Base-by-base conservation (phyloP, 192 early-diverging fungal species). In the Coemansia interrupta region DNA sequence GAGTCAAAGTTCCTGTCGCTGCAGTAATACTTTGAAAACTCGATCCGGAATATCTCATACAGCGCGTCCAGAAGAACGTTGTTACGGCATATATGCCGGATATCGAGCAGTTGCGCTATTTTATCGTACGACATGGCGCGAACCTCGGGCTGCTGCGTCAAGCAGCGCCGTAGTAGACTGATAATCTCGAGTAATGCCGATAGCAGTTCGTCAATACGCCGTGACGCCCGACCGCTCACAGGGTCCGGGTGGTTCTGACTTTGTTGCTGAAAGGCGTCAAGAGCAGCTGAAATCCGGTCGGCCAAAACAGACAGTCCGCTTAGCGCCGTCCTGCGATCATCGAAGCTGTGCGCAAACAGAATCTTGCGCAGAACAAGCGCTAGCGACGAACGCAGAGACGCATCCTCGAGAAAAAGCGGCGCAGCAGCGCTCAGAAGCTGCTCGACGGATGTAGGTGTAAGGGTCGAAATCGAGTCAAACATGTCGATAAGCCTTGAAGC, bases 351-450 rank as follows among this genome's bases (percentile, higher is more conserved):
- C 30, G 87, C 80, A 63, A 88, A 87, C 54, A 91, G 58, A 2
- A 83, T 77, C 48, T 91, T 91, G 46, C 87, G 78, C 56, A 91
- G 63, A 15, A 91, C 82, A 5, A 91, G 64, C 39, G 88, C 77
- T 49, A 91, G 64, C 10, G 83, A 81, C 18, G 85, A 71, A 22
- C 86, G 75, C 54, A 87, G 80, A 22, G 75, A 67, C n/a, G 72
- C 24, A 24, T 89, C 82, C 3, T 63, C 50, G 20, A 80, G 63
- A 15, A 84, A 56, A 3, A 88, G 46, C 8, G 86, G 85, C 59
- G 81, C 71, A 18, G 84, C 56, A 6, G 86, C 83, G 1, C 39
- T 58, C 45, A 87, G 65, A n/a, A 89, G 73, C 20, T 55, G 65
- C 30, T 86, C 75, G 3, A 84, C 83, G 0, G 80, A 81, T 5